A percentile compares a stretch with the other conserved stretches of the same genome.
Evolutionary conservation across 1,284 basidiomycete species (phyloP).

Genomic region (Marasmius tenuissimus): DNA sequence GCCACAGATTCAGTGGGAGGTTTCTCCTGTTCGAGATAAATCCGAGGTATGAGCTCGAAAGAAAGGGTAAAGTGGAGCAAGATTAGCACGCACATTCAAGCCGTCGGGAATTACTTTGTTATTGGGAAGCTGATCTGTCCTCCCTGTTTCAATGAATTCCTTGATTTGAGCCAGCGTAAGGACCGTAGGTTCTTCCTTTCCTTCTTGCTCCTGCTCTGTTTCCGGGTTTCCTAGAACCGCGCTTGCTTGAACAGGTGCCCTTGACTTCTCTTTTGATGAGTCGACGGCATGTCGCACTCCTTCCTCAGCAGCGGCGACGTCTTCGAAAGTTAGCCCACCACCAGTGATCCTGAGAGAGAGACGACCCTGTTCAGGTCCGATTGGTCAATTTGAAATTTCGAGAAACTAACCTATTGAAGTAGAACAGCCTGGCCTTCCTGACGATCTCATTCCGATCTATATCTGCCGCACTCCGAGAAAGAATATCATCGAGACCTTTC

Average conservation of each 20-base stretch:
- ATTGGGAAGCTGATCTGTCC: constrained; percentile 72
- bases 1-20: constrained; percentile 28
- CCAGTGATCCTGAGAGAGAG: constrained; percentile 37
- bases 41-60: constrained; percentile 6
- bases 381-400: background rate
- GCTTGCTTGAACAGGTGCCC: no score
- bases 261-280: no score
- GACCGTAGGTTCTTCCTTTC: constrained; percentile 35
- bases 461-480: constrained; percentile 40
- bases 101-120: constrained; percentile 66
- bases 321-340: constrained; percentile 36
- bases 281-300: background rate
- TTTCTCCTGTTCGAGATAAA: constrained; percentile 36
- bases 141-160: constrained; percentile 67
- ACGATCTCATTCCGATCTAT: constrained; percentile 40
- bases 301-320: constrained; percentile 32
- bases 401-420: constrained; percentile 61
- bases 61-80: constrained; percentile 1
- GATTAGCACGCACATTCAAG: constrained; percentile 50
- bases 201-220: background rate
- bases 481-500: constrained; percentile 64
- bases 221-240: no score
- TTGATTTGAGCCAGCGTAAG: constrained; percentile 69
- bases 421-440: constrained; percentile 61
- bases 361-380: no score